A percentile compares a stretch with the other conserved stretches of the same genome.
These are phyloP conservation scores for Tetrahymena malaccensis DNA, from an alignment of 73 alveolate species.

Conservation along the genomic window DNA sequence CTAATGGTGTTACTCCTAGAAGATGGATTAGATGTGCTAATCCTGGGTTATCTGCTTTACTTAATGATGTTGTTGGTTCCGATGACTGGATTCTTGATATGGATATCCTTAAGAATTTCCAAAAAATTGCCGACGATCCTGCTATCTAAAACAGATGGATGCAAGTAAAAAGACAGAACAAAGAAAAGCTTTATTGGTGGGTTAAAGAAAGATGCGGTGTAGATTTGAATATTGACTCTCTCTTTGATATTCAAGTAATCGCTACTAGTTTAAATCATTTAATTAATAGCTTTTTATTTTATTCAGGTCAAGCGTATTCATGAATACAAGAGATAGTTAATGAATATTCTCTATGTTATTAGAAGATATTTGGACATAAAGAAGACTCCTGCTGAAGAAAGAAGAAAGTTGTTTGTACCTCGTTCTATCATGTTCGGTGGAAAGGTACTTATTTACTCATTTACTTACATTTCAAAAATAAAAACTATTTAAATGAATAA, in stretches of 20 bases:
- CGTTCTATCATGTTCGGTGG: constrained; percentile 90
- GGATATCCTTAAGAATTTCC: constrained; percentile 47
- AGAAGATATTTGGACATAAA: constrained; percentile 64
- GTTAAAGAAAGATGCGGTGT: constrained; percentile 49
- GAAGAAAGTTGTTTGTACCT: constrained; percentile 57
- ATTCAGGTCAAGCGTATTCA: constrained; percentile 70
- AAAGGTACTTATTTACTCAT: constrained; percentile 6
- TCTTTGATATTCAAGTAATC: constrained; percentile 27
- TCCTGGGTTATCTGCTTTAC: constrained; percentile 64
- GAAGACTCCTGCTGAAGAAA: constrained; percentile 67
- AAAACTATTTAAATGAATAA: too few relatives aligned
- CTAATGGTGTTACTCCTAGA: constrained; percentile 94
- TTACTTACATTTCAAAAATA: not conserved
- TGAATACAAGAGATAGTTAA: constrained; percentile 80
- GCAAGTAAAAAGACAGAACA: constrained; percentile 53
- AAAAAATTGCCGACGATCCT: constrained; percentile 47
- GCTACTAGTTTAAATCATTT: too few relatives aligned
- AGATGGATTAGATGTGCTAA: constrained; percentile 90
- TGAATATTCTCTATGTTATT: constrained; percentile 72
- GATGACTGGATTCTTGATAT: constrained; percentile 76
- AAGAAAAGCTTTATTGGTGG: constrained; percentile 48
- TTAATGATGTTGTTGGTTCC: constrained; percentile 59
- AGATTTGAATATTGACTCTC: constrained; percentile 8
- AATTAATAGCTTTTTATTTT: not conserved
- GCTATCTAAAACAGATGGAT: constrained; percentile 44